Percentiles rank a stretch among this genome's conserved stretches.
Evolutionary conservation across 805 yeast genomes (phyloP).

Genomic region (Schwanniomyces sp.): DNA sequence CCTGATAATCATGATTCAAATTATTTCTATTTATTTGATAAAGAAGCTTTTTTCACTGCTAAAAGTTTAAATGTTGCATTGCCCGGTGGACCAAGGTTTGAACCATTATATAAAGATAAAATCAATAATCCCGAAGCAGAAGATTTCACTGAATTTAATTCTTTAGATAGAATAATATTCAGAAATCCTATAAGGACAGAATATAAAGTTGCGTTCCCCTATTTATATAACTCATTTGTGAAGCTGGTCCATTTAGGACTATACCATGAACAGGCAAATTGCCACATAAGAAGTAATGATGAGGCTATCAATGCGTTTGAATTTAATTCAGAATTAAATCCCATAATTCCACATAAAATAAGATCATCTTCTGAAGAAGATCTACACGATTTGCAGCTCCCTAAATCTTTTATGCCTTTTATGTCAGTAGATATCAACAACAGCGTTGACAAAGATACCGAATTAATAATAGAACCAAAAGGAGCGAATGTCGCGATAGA

Average conservation of each 20-base stretch:
- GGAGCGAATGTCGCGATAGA: conserved; percentile 55
- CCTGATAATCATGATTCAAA: conserved; percentile 60
- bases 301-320: conserved; percentile 48
- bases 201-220: conserved; percentile 84
- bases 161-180: conserved; percentile 83
- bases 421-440: conserved; percentile 24
- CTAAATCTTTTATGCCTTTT: conserved; percentile 50
- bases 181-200: conserved; percentile 78
- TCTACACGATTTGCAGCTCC: conserved; percentile 40
- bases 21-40: conserved; percentile 71
- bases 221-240: conserved; percentile 75
- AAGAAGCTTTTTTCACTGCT: conserved; percentile 81
- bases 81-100: conserved; percentile 97
- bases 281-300: conserved; percentile 39
- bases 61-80: conserved; percentile 84
- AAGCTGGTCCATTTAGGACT: conserved; percentile 59
- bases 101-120: conserved; percentile 69
- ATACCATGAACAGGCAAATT: conserved; percentile 65
- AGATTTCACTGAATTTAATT: conserved; percentile 87
- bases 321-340: conserved; percentile 55
- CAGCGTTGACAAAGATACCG: conserved; percentile 1
- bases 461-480: conserved; percentile 32
- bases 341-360: conserved; percentile 39
- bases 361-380: conserved; percentile 12
- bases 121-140: conserved; percentile 60